Evolutionary conservation across 2,329 filamentous ascomycete species (phyloP).

Genomic region (Xylariaceae sp.): DNA sequence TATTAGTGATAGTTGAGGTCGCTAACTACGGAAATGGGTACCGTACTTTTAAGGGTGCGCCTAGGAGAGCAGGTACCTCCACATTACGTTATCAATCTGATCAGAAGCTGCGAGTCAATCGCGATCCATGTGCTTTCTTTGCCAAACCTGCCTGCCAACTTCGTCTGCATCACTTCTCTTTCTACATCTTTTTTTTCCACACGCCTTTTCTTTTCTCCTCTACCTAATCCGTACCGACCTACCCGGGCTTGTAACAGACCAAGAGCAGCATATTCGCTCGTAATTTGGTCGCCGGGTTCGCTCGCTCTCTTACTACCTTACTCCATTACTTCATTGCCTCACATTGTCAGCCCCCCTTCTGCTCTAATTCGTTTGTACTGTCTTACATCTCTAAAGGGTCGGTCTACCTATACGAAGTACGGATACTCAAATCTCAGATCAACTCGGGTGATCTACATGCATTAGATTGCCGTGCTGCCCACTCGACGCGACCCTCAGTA

Average conservation of each 20-base stretch:
- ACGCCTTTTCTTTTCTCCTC: neutral
- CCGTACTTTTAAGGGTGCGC: neutral
- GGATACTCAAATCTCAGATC: neutral
- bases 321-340: conserved; percentile 2
- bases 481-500: conserved; percentile 3
- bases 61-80: neutral
- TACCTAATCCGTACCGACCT: neutral
- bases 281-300: conserved; percentile 2
- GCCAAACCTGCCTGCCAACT: neutral
- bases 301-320: conserved; percentile 3
- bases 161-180: neutral
- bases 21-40: neutral
- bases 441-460: conserved; percentile 1
- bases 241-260: neutral
- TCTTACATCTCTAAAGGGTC: neutral
- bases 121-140: neutral
- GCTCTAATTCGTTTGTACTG: neutral
- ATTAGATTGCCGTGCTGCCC: neutral
- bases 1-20: neutral
- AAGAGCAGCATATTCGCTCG: neutral
- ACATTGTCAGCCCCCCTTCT: neutral
- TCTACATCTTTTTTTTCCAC: conserved; percentile 2
- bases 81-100: neutral
- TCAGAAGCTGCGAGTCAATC: neutral
- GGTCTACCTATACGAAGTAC: neutral